Evolutionary conservation across 495 filamentous ascomycete species (phyloP).

Genomic region (Penicillium alfredii): DNA sequence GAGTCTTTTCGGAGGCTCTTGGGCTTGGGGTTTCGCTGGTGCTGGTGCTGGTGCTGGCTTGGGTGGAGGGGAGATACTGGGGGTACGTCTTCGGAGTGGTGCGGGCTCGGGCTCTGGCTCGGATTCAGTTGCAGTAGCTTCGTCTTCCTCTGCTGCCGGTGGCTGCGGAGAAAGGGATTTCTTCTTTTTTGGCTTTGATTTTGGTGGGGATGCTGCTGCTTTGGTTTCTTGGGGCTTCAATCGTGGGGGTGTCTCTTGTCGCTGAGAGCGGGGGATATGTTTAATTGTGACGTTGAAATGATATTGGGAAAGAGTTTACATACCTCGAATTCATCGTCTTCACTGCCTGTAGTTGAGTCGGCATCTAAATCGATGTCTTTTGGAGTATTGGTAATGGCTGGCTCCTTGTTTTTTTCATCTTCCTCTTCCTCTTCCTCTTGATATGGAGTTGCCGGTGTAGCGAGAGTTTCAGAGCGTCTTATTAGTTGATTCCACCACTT

Average conservation of each 20-base stretch:
- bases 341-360: slow-evolving; percentile 20
- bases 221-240: slow-evolving; percentile 13
- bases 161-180: slow-evolving; percentile 3
- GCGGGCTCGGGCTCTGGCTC: slow-evolving; percentile 10
- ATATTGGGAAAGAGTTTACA: slow-evolving; percentile 5
- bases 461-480: neutral
- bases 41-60: slow-evolving; percentile 2
- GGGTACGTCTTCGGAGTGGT: slow-evolving; percentile 1
- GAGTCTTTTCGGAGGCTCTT: slow-evolving; percentile 14
- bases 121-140: slow-evolving; percentile 19
- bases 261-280: too few relatives aligned
- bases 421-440: slow-evolving; percentile 6
- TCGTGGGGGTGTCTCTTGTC: slow-evolving; percentile 35
- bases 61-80: slow-evolving; percentile 4
- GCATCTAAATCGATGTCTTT: slow-evolving; percentile 9
- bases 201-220: neutral
- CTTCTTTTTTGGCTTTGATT: slow-evolving; percentile 3
- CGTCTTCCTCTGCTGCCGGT: slow-evolving; percentile 3
- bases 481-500: slow-evolving; percentile 39
- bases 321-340: slow-evolving; percentile 38
- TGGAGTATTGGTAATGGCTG: neutral
- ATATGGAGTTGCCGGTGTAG: slow-evolving; percentile 1
- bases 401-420: neutral
- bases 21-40: slow-evolving; percentile 1
- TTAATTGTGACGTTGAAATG: too few relatives aligned